A percentile compares a stretch with the other conserved stretches of the same genome.
These are phyloP conservation scores for Trametes sp. DNA, from an alignment of 1,284 basidiomycete species.

Conservation along the genomic window DNA sequence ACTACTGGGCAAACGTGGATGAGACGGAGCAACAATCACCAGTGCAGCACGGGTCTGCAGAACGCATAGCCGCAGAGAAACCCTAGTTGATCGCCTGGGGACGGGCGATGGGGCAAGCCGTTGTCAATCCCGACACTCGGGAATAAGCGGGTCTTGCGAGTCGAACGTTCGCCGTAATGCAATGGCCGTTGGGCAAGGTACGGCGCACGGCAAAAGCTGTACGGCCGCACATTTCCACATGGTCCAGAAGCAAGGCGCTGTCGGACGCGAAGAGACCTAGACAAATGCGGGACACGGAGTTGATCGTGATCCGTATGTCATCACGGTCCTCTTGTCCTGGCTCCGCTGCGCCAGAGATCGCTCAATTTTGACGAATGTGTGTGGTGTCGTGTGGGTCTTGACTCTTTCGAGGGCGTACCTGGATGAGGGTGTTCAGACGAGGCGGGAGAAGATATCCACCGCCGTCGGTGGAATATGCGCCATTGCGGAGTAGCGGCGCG, in stretches of 20 bases:
- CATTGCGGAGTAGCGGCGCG: neutral
- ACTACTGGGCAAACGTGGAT: too few relatives aligned
- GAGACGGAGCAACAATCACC: too few relatives aligned
- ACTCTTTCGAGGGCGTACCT: too few relatives aligned
- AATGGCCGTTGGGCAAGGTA: neutral
- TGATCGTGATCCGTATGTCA: conserved; percentile 10
- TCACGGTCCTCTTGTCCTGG: neutral
- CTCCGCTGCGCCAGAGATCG: neutral
- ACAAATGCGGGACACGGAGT: conserved; percentile 1
- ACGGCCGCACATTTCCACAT: conserved; percentile 4
- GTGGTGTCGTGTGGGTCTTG: conserved; percentile 10
- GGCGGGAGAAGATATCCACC: neutral
- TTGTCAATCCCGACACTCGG: neutral
- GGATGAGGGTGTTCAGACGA: neutral
- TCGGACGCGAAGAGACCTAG: neutral
- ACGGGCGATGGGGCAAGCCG: conserved; percentile 10
- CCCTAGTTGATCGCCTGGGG: conserved; percentile 8
- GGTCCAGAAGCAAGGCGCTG: conserved; percentile 1
- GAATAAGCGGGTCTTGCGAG: neutral
- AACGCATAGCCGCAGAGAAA: too few relatives aligned
- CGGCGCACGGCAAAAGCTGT: conserved; percentile 1
- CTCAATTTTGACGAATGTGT: conserved; percentile 16
- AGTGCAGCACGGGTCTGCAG: too few relatives aligned
- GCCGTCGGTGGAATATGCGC: neutral
- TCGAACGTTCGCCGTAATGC: conserved; percentile 10